Evolutionary conservation across 2,329 filamentous ascomycete genomes (phyloP).

Genomic region (Fusarium tricinctum): DNA sequence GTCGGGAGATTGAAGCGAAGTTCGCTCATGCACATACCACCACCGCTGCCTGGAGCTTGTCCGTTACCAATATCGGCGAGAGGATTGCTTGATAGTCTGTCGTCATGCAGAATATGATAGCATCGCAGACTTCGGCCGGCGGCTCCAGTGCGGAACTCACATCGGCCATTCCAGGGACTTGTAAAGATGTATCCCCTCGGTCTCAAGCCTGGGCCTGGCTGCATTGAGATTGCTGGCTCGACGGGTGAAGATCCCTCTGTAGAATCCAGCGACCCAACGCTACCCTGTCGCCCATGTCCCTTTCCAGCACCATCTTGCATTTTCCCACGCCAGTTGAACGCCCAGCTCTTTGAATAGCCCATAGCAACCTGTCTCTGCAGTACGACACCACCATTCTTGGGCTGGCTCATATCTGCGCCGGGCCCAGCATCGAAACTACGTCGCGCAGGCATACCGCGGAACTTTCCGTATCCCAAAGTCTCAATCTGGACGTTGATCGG

Average conservation of each 20-base stretch:
- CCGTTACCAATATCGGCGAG: slow-evolving; percentile 56
- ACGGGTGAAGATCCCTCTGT: slow-evolving; percentile 50
- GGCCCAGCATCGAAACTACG: slow-evolving; percentile 54
- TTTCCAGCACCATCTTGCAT: slow-evolving; percentile 41
- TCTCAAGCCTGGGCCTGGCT: slow-evolving; percentile 63
- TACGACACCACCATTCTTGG: slow-evolving; percentile 49
- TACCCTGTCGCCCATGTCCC: slow-evolving; percentile 51
- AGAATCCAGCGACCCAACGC: slow-evolving; percentile 52
- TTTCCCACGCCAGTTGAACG: slow-evolving; percentile 61
- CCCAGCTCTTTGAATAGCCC: slow-evolving; percentile 67
- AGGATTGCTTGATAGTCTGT: slow-evolving; percentile 58
- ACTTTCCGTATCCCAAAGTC: slow-evolving; percentile 70
- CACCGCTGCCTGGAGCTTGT: slow-evolving; percentile 47
- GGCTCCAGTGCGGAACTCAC: slow-evolving; percentile 85
- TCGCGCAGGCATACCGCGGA: slow-evolving; percentile 63
- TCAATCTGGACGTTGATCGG: slow-evolving; percentile 68
- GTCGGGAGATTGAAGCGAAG: slow-evolving; percentile 89
- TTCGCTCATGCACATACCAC: slow-evolving; percentile 73
- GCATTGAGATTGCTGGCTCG: slow-evolving; percentile 53
- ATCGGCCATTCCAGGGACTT: slow-evolving; percentile 89
- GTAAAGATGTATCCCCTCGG: slow-evolving; percentile 80
- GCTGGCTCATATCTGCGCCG: slow-evolving; percentile 27
- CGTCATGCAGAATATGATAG: slow-evolving; percentile 75
- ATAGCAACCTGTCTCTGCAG: slow-evolving; percentile 71
- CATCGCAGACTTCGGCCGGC: slow-evolving; percentile 82